These are phyloP conservation scores for Hymenoscyphus salicellus DNA, from an alignment of 2,329 filamentous ascomycete species.

Conservation along the genomic window DNA sequence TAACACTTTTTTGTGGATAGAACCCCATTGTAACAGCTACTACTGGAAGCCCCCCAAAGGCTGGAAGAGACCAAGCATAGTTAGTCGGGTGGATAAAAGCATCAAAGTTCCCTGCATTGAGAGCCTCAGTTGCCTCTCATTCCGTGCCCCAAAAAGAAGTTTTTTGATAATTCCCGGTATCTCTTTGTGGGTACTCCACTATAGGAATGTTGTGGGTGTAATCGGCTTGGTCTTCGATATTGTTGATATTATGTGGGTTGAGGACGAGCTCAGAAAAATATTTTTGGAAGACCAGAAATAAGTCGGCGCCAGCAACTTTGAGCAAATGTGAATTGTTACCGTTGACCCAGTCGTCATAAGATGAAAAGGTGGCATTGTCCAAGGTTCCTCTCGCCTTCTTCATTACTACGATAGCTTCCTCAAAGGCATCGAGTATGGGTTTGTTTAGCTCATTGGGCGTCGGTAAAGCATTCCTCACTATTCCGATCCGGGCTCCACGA, in stretches of 20 bases:
- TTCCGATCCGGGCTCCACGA: slow-evolving; percentile 58
- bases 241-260: slow-evolving; percentile 15
- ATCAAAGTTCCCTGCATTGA: slow-evolving; percentile 46
- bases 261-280: slow-evolving; percentile 55
- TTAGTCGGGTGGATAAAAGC: slow-evolving; percentile 59
- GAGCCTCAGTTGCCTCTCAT: slow-evolving; percentile 65
- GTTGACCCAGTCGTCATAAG: slow-evolving; percentile 42
- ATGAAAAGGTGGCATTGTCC: slow-evolving; percentile 58
- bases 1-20: slow-evolving; percentile 44
- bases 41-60: slow-evolving; percentile 71
- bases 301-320: slow-evolving; percentile 56
- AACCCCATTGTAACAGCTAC: slow-evolving; percentile 63
- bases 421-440: slow-evolving; percentile 52
- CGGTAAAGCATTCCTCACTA: slow-evolving; percentile 53
- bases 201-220: slow-evolving; percentile 16
- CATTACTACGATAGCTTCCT: slow-evolving; percentile 52
- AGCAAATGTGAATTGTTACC: slow-evolving; percentile 30
- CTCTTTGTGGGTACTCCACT: slow-evolving; percentile 38
- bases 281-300: slow-evolving; percentile 49
- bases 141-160: slow-evolving; percentile 45
- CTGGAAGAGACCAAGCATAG: slow-evolving; percentile 58
- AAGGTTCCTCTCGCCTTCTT: slow-evolving; percentile 55
- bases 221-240: slow-evolving; percentile 16
- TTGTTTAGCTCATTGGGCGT: slow-evolving; percentile 34
- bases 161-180: slow-evolving; percentile 53